These are phyloP conservation scores for Fusarium nanum DNA, from an alignment of 2,329 filamentous ascomycete genomes.

Conservation along the genomic window DNA sequence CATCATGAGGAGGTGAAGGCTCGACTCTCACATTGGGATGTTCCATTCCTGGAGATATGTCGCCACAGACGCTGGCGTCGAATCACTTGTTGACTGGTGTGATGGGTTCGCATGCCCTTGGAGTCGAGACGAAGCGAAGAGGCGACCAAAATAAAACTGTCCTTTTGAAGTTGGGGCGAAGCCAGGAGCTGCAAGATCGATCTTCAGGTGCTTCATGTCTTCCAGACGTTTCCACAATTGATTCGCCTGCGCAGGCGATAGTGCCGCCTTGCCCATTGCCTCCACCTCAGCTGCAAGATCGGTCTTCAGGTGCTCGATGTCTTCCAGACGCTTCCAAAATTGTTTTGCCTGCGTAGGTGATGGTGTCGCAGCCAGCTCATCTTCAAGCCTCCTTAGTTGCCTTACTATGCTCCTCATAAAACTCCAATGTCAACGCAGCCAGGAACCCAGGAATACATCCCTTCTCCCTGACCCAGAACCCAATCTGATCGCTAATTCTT, in stretches of 20 bases:
- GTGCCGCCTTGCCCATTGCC: too few relatives aligned
- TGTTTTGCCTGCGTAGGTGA: conserved; percentile 54
- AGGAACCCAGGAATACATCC: conserved; percentile 94
- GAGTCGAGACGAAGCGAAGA: neutral
- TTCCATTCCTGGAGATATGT: conserved; percentile 46
- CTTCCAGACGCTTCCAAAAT: conserved; percentile 67
- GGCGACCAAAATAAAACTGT: too few relatives aligned
- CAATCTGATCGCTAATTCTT: conserved; percentile 86
- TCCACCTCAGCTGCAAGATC: conserved; percentile 55
- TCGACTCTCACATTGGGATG: conserved; percentile 26
- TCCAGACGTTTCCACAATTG: too few relatives aligned
- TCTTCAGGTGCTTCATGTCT: too few relatives aligned
- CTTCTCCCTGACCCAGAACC: conserved; percentile 95
- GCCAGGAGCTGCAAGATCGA: too few relatives aligned
- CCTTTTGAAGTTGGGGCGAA: neutral
- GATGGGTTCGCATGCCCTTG: conserved; percentile 50
- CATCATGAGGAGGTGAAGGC: conserved; percentile 49
- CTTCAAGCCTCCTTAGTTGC: conserved; percentile 19
- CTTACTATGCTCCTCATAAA: conserved; percentile 77
- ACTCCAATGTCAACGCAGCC: conserved; percentile 90
- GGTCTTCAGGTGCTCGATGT: conserved; percentile 65
- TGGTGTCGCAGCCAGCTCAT: conserved; percentile 39
- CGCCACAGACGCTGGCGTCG: conserved; percentile 51
- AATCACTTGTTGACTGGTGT: conserved; percentile 50
- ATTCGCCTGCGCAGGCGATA: too few relatives aligned